phyloP scores from a whole-genome alignment of 495 filamentous ascomycete genomes.

The Friedmanniomyces endolithicus region DNA sequence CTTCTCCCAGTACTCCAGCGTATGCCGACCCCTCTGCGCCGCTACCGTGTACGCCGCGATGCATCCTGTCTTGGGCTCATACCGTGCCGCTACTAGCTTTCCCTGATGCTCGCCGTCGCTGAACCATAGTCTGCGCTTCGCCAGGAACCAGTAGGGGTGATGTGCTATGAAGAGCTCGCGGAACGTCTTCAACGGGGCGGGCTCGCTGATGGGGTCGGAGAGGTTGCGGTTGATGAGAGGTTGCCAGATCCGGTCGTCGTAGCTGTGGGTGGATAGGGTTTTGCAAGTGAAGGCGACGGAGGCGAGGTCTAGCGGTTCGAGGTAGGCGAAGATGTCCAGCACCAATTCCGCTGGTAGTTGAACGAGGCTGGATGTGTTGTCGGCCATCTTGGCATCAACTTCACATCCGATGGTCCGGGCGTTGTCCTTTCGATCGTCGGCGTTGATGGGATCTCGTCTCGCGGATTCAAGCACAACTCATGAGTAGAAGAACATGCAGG shows the following conservation, averaged over 20 bases:
- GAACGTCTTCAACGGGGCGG: constrained; percentile 18
- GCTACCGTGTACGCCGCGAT: constrained; percentile 75
- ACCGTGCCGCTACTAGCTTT: constrained; percentile 58
- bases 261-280: constrained; percentile 18
- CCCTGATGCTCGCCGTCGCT: constrained; percentile 57
- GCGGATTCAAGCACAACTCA: background rate
- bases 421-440: background rate
- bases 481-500: background rate
- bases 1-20: constrained; percentile 48
- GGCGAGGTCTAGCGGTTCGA: constrained; percentile 20
- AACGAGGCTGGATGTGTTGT: constrained; percentile 5
- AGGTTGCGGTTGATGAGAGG: constrained; percentile 23
- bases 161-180: constrained; percentile 56
- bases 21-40: constrained; percentile 42
- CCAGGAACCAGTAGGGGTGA: constrained; percentile 74
- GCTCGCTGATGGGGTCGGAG: constrained; percentile 9
- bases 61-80: constrained; percentile 54
- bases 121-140: constrained; percentile 74
- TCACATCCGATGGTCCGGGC: background rate
- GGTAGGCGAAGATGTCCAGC: constrained; percentile 20
- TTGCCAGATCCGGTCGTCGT: constrained; percentile 27
- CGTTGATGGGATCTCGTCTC: background rate
- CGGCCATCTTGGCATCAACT: background rate
- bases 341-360: constrained; percentile 24
- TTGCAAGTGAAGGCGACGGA: constrained; percentile 22